Conservation (phyloP, 2,329 filamentous ascomycete species). For the Cladosporium sp. region DNA sequence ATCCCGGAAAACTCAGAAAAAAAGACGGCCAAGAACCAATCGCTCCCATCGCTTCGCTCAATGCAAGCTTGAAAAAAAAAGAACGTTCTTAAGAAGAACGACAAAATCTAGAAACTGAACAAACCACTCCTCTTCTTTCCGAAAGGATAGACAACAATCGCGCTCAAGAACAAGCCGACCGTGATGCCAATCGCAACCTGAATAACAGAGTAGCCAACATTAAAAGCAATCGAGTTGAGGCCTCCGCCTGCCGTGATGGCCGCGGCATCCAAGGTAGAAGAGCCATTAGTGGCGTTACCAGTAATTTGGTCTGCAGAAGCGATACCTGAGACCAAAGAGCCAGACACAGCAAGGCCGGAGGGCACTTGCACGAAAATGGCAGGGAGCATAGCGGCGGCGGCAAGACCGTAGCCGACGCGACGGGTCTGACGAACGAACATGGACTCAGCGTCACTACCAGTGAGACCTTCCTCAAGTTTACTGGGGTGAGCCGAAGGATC, state of each 20-base stretch:
- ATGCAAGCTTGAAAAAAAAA: not conserved
- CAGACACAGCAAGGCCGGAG: slow-evolving; percentile 60
- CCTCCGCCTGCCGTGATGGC: slow-evolving; percentile 31
- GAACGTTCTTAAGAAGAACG: not conserved
- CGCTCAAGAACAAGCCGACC: slow-evolving; percentile 52
- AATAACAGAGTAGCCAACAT: slow-evolving; percentile 51
- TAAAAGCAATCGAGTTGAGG: slow-evolving; percentile 50
- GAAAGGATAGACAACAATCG: slow-evolving; percentile 52
- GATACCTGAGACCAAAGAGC: slow-evolving; percentile 59
- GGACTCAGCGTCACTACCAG: slow-evolving; percentile 31
- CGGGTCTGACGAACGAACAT: slow-evolving; percentile 41
- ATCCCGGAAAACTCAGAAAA: not conserved
- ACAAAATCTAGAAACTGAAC: slow-evolving; percentile 41
- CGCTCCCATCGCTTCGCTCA: not conserved
- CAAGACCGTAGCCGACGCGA: slow-evolving; percentile 70
- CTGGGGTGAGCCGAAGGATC: slow-evolving; percentile 21
- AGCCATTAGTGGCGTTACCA: slow-evolving; percentile 44
- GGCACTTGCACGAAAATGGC: slow-evolving; percentile 76
- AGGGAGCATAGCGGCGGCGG: slow-evolving; percentile 81
- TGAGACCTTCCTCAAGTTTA: slow-evolving; percentile 34
- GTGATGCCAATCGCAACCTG: slow-evolving; percentile 56
- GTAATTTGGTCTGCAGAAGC: slow-evolving; percentile 59
- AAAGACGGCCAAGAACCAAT: not conserved
- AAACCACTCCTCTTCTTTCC: slow-evolving; percentile 51
- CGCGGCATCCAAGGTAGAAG: slow-evolving; percentile 45